Conservation (phyloP, 2,329 filamentous ascomycete genomes). For the Pyrenophora seminiperda region DNA sequence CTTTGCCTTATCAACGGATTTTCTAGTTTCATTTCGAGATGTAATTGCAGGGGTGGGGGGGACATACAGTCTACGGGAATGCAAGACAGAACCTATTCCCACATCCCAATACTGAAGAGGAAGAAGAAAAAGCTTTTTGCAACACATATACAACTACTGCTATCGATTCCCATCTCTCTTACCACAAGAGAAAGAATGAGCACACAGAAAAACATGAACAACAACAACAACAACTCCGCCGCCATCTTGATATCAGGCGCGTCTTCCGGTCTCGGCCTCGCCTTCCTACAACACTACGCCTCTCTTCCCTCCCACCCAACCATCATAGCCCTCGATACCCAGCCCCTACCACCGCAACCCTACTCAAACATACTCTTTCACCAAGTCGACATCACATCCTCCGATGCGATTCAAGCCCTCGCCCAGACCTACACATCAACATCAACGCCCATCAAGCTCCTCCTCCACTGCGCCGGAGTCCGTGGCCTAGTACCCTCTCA, state of each 20-base stretch:
- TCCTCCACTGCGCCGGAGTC: conserved; percentile 54
- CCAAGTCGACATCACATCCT: conserved; percentile 18
- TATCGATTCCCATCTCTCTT: background rate
- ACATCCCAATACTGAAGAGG: too few relatives aligned
- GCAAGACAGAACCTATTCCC: too few relatives aligned
- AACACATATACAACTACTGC: too few relatives aligned
- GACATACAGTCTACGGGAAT: too few relatives aligned
- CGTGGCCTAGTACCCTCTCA: conserved; percentile 49
- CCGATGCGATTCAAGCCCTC: conserved; percentile 10
- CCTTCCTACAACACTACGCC: conserved; percentile 50
- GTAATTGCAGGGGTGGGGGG: too few relatives aligned
- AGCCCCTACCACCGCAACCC: conserved; percentile 1
- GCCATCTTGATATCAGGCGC: conserved; percentile 93
- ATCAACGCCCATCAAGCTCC: conserved; percentile 42
- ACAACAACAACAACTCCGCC: too few relatives aligned
- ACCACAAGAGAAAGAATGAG: background rate
- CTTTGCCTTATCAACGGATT: too few relatives aligned
- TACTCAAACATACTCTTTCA: conserved; percentile 13
- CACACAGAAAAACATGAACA: background rate
- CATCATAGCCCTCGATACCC: conserved; percentile 32
- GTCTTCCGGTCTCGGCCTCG: conserved; percentile 86
- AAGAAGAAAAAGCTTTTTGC: too few relatives aligned
- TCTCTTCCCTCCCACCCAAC: conserved; percentile 9
- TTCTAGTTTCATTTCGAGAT: too few relatives aligned
- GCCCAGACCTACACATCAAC: conserved; percentile 14